Base-by-base conservation (phyloP, 2,329 filamentous ascomycete species). In the Chaetomium globosum region DNA sequence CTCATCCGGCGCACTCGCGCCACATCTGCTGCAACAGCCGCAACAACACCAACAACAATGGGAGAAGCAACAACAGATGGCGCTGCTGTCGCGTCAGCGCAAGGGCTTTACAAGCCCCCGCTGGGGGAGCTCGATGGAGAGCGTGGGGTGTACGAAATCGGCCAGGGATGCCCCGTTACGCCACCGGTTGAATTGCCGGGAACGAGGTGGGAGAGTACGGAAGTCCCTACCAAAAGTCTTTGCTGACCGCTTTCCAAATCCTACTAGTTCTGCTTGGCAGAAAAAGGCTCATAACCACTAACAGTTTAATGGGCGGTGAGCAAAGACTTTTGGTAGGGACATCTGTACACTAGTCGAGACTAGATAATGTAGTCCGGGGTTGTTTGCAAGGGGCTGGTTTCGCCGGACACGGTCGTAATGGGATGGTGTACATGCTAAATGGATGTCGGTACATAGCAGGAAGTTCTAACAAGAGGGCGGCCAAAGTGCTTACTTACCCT, bases 1-100 rank as follows among this genome's bases (percentile, higher is more conserved):
- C 36, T 57, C 33, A 43, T 57, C 33, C 54, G 54, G n/a, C 54
- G 54, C 33, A 26, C 33, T 33, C 54, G 54, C 33, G 23, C 39
- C 33, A n/a, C 54, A 43, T 46, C 43, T 13, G 54, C 54, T 28
- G 33, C 54, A 7, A 33, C 31, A 33, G 31, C 7, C 3, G 31
- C 31, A 33, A 10, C 31, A 46, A n/a, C 43, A 13, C 2, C 43
- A 46, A 13, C 43, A 13, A 46, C 43, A 33, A n/a, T n/a, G n/a
- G 13, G 9, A 10, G 54, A n/a, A 21, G 33, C 33, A n/a, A 19
- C 52, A 13, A 30, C 28, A n/a, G 26, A 4, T 26, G 26, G 26
- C 26, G 26, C 26, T 26, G 28, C 52, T 13, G 52, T 46, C 13
- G 43, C 9, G 13, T 1, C 8, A 13, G 43, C 13, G 13, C n/a